Evolutionary conservation across 78 protist species (phyloP).

Genomic region (Planoprotostelium fungivorum): DNA sequence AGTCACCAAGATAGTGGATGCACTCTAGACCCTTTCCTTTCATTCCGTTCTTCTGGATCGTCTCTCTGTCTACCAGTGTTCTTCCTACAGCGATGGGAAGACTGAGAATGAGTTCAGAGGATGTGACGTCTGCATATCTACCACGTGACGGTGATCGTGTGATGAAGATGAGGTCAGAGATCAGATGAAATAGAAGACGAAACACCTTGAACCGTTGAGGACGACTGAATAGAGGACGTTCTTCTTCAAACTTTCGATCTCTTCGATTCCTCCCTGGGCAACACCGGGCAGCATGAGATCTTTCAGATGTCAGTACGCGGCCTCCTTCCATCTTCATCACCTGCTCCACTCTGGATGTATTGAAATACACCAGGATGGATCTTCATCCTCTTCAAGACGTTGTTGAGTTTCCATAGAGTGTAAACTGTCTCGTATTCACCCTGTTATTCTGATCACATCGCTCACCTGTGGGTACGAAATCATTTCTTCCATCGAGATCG

Average conservation of each 20-base stretch:
- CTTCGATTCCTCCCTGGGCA: not conserved
- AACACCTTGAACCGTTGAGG: not conserved
- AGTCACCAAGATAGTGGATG: not conserved
- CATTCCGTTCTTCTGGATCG: not conserved
- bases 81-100: not conserved
- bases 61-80: not conserved
- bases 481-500: not conserved
- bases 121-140: not conserved
- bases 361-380: not conserved
- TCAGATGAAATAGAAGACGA: not conserved
- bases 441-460: not conserved
- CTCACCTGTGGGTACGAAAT: not conserved
- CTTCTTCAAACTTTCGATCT: not conserved
- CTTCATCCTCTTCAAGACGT: not conserved
- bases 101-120: no score
- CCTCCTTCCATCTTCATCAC: no score
- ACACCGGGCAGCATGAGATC: not conserved
- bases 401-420: not conserved
- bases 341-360: not conserved
- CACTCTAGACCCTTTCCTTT: not conserved
- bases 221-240: not conserved
- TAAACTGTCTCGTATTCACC: not conserved
- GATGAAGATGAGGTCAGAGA: not conserved
- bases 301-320: not conserved
- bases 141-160: not conserved